A percentile compares a stretch with the other conserved stretches of the same genome.
Evolutionary conservation across 768 basidiomycete genomes (phyloP).

Genomic region (Phylloporus arenicola): DNA sequence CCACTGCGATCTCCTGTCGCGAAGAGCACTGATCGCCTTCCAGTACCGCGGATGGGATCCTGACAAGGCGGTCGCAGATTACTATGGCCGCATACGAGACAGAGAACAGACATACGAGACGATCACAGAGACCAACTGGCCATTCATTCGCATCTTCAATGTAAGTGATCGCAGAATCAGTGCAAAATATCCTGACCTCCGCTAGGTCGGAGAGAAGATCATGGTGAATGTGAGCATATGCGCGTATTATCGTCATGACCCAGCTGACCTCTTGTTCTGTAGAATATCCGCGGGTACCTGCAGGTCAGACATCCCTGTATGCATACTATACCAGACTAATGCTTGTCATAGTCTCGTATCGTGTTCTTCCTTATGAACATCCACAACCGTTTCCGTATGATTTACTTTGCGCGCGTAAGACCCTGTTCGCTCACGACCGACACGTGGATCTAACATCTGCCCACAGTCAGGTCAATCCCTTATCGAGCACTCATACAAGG

Average conservation of each 20-base stretch:
- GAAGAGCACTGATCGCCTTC: neutral
- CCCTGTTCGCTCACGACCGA: neutral
- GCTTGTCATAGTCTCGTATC: conserved; percentile 65
- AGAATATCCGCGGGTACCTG: conserved; percentile 86
- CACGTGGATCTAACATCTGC: neutral
- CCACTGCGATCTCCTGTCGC: neutral
- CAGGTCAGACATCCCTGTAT: conserved; percentile 46
- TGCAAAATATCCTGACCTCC: conserved; percentile 6
- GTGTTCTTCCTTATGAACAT: conserved; percentile 99
- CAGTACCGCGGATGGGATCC: conserved; percentile 94
- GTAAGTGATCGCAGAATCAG: conserved; percentile 35
- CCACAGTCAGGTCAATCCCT: conserved; percentile 92
- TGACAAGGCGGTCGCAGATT: conserved; percentile 87
- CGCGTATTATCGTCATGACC: neutral
- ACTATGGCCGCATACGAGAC: conserved; percentile 80
- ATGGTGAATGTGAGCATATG: conserved; percentile 72
- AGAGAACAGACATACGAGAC: conserved; percentile 89
- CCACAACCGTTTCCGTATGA: conserved; percentile 86
- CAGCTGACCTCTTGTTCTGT: conserved; percentile 1
- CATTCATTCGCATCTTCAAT: conserved; percentile 92
- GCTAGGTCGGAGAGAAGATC: conserved; percentile 89
- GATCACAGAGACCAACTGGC: conserved; percentile 86
- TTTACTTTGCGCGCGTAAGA: conserved; percentile 91
- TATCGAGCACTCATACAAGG: conserved; percentile 98
- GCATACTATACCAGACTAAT: neutral